A percentile compares a stretch with the other conserved stretches of the same genome.
These are phyloP conservation scores for Chenopodium quinoa DNA, from an alignment of 148 eudicot genomes.

Conservation along the genomic window DNA sequence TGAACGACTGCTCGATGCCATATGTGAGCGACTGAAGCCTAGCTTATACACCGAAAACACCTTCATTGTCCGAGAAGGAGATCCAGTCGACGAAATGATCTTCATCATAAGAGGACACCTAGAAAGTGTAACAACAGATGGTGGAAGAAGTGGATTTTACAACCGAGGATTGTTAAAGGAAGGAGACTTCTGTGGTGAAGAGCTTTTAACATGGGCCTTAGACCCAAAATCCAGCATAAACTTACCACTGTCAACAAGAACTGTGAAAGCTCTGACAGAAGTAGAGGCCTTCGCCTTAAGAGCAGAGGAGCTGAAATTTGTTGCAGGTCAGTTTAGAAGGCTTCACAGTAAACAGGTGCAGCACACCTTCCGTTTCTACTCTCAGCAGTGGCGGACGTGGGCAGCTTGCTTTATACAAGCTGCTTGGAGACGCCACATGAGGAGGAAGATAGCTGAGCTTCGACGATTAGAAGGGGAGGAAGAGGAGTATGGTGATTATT, in stretches of 20 bases:
- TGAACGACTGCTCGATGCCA: slow-evolving; percentile 87
- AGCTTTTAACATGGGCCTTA: slow-evolving; percentile 93
- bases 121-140: slow-evolving; percentile 92
- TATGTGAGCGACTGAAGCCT: slow-evolving; percentile 91
- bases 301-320: slow-evolving; percentile 94
- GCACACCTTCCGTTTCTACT: slow-evolving; percentile 84
- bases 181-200: slow-evolving; percentile 96
- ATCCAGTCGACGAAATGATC: slow-evolving; percentile 93
- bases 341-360: slow-evolving; percentile 97
- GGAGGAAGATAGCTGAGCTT: slow-evolving; percentile 61
- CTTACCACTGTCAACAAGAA: slow-evolving; percentile 87
- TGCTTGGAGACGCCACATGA: slow-evolving; percentile 77
- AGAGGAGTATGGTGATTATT: slow-evolving; percentile 16
- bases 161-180: slow-evolving; percentile 77
- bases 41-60: slow-evolving; percentile 80
- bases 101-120: slow-evolving; percentile 91
- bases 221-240: slow-evolving; percentile 84
- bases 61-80: slow-evolving; percentile 87
- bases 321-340: slow-evolving; percentile 88
- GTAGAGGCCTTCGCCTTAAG: slow-evolving; percentile 89
- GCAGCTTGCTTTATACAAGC: slow-evolving; percentile 95
- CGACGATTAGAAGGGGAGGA: slow-evolving; percentile 55
- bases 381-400: slow-evolving; percentile 98
- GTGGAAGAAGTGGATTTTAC: slow-evolving; percentile 93
- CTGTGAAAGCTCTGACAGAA: slow-evolving; percentile 80